A percentile compares a stretch with the other conserved stretches of the same genome.
phyloP scores from a whole-genome alignment of 805 yeast species.

The Wickerhamiella bombiphila region DNA sequence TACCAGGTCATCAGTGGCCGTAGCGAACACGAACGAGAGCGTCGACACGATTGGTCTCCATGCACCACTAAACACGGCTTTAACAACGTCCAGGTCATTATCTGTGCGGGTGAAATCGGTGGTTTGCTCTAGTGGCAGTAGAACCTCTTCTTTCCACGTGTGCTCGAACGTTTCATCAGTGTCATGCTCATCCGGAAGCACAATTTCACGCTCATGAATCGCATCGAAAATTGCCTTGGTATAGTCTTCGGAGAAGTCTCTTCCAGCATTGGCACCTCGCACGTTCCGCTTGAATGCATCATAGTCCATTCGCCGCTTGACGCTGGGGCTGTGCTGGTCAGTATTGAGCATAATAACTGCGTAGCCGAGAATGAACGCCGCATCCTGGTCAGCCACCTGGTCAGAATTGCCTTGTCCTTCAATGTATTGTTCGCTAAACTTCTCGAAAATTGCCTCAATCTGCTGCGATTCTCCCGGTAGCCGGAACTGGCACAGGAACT shows the following conservation, averaged over 20 bases:
- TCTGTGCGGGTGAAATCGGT: conserved; percentile 13
- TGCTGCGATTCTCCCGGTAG: conserved; percentile 97
- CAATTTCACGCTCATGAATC: conserved; percentile 73
- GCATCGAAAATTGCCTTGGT: conserved; percentile 65
- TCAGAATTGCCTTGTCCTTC: conserved; percentile 36
- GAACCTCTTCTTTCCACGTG: conserved; percentile 29
- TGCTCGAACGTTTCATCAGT: conserved; percentile 87
- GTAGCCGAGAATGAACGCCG: conserved; percentile 78
- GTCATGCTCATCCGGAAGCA: conserved; percentile 96
- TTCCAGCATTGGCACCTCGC: conserved; percentile 56
- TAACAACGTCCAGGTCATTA: conserved; percentile 40
- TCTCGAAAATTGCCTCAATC: conserved; percentile 81
- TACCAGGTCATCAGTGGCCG: conserved; percentile 81
- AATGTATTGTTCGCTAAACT: conserved; percentile 70
- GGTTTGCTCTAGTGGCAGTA: conserved; percentile 10
- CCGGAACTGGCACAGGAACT: conserved; percentile 67
- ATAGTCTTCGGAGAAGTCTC: conserved; percentile 78
- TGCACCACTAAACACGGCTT: conserved; percentile 47
- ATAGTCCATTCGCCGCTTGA: conserved; percentile 79
- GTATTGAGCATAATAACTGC: conserved; percentile 92
- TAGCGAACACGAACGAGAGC: conserved; percentile 62
- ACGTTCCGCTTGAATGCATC: conserved; percentile 69
- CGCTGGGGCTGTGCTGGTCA: conserved; percentile 83
- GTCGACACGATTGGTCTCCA: conserved; percentile 58
- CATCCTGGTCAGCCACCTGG: conserved; percentile 54